Evolutionary conservation across 352 stramenopile species (phyloP).

Genomic region (Pythium aristosporum): DNA sequence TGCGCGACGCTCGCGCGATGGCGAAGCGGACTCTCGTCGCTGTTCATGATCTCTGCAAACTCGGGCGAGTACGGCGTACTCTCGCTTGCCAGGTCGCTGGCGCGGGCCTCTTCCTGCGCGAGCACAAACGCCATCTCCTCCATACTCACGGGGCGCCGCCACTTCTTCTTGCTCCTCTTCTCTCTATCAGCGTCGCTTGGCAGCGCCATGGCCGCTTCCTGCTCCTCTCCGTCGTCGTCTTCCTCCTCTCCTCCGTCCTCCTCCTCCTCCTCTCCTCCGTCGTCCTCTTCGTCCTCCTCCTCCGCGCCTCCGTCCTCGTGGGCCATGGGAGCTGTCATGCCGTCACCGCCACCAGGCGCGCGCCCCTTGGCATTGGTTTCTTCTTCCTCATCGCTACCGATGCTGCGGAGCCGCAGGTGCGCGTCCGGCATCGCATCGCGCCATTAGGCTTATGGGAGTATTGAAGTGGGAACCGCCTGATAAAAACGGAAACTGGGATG

Average conservation of each 20-base stretch:
- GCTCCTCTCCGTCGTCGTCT: background rate
- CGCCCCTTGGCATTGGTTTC: background rate
- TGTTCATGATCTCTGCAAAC: constrained; percentile 5
- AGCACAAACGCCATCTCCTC: constrained; percentile 14
- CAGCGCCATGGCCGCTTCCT: background rate
- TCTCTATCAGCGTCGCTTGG: background rate
- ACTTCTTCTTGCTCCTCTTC: background rate
- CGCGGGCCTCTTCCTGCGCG: constrained; percentile 3
- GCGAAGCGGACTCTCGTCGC: background rate
- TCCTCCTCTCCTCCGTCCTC: background rate
- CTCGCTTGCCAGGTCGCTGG: background rate
- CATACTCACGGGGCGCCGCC: constrained; percentile 12
- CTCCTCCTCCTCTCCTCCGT: constrained; percentile 1
- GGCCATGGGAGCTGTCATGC: too few relatives aligned
- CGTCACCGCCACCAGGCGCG: background rate
- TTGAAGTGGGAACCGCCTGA: constrained; percentile 4
- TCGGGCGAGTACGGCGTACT: background rate
- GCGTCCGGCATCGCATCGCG: constrained; percentile 2
- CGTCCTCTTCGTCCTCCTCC: constrained; percentile 5
- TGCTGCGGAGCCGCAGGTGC: constrained; percentile 9
- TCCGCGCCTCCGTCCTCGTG: background rate
- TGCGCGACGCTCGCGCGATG: background rate
- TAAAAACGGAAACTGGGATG: background rate
- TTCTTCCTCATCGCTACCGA: constrained; percentile 14
- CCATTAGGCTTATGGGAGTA: background rate